Conservation (phyloP, 208 protist genomes). For the Trypanosoma congolense region DNA sequence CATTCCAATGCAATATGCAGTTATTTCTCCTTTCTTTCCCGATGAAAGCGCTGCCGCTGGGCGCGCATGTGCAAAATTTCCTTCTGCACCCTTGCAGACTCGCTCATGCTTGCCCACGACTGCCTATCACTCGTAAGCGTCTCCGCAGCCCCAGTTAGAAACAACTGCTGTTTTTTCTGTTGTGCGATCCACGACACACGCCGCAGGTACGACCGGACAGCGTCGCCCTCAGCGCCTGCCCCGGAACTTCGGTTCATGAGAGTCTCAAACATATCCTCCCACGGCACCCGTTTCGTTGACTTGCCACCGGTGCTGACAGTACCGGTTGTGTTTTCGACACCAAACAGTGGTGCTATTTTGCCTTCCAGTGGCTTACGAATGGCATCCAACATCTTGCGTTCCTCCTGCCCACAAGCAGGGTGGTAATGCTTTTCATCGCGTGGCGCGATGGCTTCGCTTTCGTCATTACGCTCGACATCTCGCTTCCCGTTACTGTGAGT, state of each 20-base stretch:
- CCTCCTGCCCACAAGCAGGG: neutral
- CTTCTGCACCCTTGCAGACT: conserved; percentile 34
- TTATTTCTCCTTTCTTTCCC: conserved; percentile 15
- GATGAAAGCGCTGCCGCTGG: conserved; percentile 48
- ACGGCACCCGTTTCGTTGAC: neutral
- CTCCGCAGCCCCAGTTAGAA: conserved; percentile 13
- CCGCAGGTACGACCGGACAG: conserved; percentile 53
- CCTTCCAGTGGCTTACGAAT: conserved; percentile 12
- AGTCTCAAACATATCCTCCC: conserved; percentile 21
- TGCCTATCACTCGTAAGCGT: conserved; percentile 5
- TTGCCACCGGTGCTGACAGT: neutral
- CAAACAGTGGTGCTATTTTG: neutral
- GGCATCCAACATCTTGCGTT: conserved; percentile 12
- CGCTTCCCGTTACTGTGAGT: neutral
- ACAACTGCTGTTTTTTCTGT: conserved; percentile 27
- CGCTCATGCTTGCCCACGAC: conserved; percentile 39
- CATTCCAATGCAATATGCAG: neutral
- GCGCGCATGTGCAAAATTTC: conserved; percentile 45
- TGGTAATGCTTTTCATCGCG: neutral
- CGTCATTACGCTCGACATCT: too few species aligned
- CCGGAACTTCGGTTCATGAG: conserved; percentile 12
- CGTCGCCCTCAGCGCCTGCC: conserved; percentile 23
- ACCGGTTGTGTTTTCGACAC: neutral
- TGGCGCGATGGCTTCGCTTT: too few species aligned
- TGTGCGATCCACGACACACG: conserved; percentile 54